phyloP scores from a whole-genome alignment of 176 grass and related monocot species.

The Metroxylon sagu region DNA sequence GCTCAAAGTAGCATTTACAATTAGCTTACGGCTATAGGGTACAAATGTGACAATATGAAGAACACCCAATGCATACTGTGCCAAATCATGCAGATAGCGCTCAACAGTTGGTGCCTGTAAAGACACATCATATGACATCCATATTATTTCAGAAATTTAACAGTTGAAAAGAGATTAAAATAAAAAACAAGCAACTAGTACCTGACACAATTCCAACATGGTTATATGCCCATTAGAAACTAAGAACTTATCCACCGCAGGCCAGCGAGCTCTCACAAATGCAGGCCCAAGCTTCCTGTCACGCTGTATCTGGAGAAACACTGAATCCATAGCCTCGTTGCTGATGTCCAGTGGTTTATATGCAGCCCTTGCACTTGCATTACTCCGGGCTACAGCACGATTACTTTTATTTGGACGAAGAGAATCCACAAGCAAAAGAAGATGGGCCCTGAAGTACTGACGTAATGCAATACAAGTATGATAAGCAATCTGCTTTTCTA shows the following conservation, averaged over 20 bases:
- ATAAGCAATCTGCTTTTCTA: constrained; percentile 95
- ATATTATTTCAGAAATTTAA: too few relatives aligned
- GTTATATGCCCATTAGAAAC: constrained; percentile 79
- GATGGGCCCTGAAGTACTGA: constrained; percentile 92
- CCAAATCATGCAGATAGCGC: constrained; percentile 82
- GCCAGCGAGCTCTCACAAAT: constrained; percentile 77
- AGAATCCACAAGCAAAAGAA: constrained; percentile 84
- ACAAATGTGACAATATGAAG: constrained; percentile 93
- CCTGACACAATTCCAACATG: constrained; percentile 89
- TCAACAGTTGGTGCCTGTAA: constrained; percentile 67
- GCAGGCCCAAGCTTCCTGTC: constrained; percentile 89
- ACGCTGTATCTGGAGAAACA: constrained; percentile 85
- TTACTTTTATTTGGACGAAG: constrained; percentile 79
- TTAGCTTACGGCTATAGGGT: constrained; percentile 63
- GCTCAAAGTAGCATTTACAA: constrained; percentile 79
- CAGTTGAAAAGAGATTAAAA: too few relatives aligned
- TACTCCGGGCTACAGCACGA: constrained; percentile 63
- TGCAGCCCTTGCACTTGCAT: constrained; percentile 63
- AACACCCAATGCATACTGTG: constrained; percentile 90
- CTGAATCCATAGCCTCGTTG: constrained; percentile 84
- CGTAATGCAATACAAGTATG: constrained; percentile 91
- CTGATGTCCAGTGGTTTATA: constrained; percentile 92
- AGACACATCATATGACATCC: neutral
- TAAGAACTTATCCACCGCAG: constrained; percentile 75
- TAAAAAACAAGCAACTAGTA: constrained; percentile 16